Evolutionary conservation across 768 basidiomycete species (phyloP), one percentile per base, ranked within the genome.

Genomic region (Imleria badia): DNA sequence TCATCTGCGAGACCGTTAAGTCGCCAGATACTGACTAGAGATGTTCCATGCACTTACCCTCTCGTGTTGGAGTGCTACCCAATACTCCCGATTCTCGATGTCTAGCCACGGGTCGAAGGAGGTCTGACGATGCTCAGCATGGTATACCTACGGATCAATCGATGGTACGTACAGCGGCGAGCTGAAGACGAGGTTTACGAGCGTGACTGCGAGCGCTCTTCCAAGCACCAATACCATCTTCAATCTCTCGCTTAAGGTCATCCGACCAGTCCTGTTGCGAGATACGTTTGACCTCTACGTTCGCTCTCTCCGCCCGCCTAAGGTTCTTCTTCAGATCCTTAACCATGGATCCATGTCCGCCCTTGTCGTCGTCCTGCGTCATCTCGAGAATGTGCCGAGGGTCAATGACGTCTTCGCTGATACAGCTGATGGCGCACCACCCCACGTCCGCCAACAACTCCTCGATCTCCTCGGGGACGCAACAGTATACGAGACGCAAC

Each of bases 241-340:
- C 81, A 15, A 84, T 74, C 26, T 76, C 69, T 14, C 60, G 59
- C 67, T 71, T 78, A 19, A 81, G 75, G 10, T 77, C 76, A 3
- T 75, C 68, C 0, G 72, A 75, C 75, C 76, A 80, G 1, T 46
- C 63, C 47, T 75, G 61, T 14, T 66, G 65, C 15, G 67, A 66
- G 19, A 84, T 65, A 55, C 79, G 81, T 30, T 70, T 66, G 19
- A 85, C 74, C 49, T 75, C 68, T 11, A 87, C 80, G 30, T 78
- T 72, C 33, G 76, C 81, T 54, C 76, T 79, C 68, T 84, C 76
- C 11, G 85, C 84, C 15, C 79, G 72, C 45, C 79, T 76, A 22
- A 85, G 71, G 66, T 87, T 87, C 69, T 83, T 80, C 68, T 81
- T 80, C 60, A 86, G 66, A 51, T 82, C 81, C 66, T 84, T 85